Percentiles rank a stretch among this genome's conserved stretches.
phyloP scores from a whole-genome alignment of 306 rosid species.

The Aeschynomene evenia region DNA sequence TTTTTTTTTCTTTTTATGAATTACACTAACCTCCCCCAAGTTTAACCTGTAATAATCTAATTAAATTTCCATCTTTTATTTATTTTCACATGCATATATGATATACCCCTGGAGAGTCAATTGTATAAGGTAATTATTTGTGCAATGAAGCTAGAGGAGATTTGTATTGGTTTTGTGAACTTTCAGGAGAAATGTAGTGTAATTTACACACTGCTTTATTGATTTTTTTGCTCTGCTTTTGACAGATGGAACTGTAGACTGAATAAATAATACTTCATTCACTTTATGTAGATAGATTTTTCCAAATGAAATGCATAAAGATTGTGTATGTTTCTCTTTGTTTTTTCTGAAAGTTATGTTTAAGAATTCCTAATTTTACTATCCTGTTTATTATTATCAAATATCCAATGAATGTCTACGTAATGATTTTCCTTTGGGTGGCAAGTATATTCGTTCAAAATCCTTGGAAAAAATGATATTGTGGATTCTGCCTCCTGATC shows the following conservation, averaged over 20 bases:
- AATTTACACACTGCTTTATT: neutral
- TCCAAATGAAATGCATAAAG: neutral
- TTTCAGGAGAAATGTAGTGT: neutral
- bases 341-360: neutral
- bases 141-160: neutral
- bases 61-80: neutral
- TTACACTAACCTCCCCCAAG: neutral
- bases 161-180: neutral
- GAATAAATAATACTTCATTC: neutral
- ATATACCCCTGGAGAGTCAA: constrained; percentile 8
- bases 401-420: constrained; percentile 2
- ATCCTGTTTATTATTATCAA: constrained; percentile 11
- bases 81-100: neutral
- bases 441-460: constrained; percentile 10
- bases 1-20: neutral
- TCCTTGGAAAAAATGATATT: neutral
- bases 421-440: neutral
- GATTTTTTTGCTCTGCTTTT: neutral
- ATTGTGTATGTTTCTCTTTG: neutral
- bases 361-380: constrained; percentile 1
- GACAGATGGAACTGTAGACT: constrained; percentile 3
- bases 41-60: neutral
- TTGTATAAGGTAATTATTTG: neutral
- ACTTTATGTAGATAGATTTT: neutral
- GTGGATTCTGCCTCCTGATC: constrained; percentile 3